phyloP scores from a whole-genome alignment of 768 basidiomycete genomes.

The Holtermanniella nyarrowii region DNA sequence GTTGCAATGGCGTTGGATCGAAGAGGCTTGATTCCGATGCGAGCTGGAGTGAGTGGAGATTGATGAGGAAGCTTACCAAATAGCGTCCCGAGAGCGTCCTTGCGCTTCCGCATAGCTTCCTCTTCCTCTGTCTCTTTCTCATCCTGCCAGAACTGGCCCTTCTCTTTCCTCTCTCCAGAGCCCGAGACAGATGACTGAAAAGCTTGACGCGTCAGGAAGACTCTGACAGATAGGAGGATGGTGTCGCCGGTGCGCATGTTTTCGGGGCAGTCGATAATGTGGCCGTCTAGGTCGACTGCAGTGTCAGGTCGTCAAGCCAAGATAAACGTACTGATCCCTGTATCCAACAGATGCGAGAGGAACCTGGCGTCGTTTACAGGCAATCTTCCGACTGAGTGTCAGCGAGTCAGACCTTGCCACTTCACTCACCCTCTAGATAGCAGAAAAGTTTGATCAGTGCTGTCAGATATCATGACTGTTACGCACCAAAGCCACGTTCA shows the following conservation, averaged over 20 bases:
- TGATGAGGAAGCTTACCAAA: slow-evolving; percentile 54
- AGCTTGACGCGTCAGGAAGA: slow-evolving; percentile 59
- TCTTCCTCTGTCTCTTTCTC: slow-evolving; percentile 72
- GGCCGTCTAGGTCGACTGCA: slow-evolving; percentile 53
- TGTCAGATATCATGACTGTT: no score
- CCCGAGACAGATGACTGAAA: slow-evolving; percentile 43
- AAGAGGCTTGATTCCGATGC: slow-evolving; percentile 57
- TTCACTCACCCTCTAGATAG: slow-evolving; percentile 10
- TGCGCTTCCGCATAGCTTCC: slow-evolving; percentile 66
- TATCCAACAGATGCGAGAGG: slow-evolving; percentile 33
- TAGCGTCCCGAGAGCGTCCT: slow-evolving; percentile 58
- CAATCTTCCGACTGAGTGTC: slow-evolving; percentile 22
- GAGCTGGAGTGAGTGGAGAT: no score
- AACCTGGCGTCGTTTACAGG: slow-evolving; percentile 33
- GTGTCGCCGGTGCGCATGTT: slow-evolving; percentile 62
- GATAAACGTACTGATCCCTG: slow-evolving; percentile 25
- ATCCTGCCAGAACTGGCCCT: slow-evolving; percentile 52
- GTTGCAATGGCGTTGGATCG: slow-evolving; percentile 28
- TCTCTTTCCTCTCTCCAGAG: slow-evolving; percentile 12
- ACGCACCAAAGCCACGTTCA: slow-evolving; percentile 30
- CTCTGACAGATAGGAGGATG: slow-evolving; percentile 63
- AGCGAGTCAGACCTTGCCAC: neutral
- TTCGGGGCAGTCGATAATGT: slow-evolving; percentile 67
- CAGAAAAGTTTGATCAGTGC: no score
- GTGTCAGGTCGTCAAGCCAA: slow-evolving; percentile 42